Evolutionary conservation across 345 rosid species (phyloP), one percentile per base, ranked within the genome.

Genomic region (Psidium friedrichsthalianum): DNA sequence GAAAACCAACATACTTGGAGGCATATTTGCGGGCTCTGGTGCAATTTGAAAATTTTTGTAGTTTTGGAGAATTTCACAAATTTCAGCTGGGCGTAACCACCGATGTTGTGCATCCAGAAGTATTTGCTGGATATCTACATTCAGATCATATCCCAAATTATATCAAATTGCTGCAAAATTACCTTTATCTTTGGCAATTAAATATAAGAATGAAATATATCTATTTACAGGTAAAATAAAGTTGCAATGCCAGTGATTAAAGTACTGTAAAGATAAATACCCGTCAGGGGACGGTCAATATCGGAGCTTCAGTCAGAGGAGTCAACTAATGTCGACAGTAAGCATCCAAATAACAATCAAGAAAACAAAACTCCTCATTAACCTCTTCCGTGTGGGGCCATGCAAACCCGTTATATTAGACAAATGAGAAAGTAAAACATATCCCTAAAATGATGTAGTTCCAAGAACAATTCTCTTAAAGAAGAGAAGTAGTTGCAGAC

Each of bases 31-130:
- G 81, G 99, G 94, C 88, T 97, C 98, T 2, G 97, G 89, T 13
- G 98, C 93, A 90, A 95, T 95, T 52, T 83, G 89, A 83, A 95
- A 96, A 1, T 86, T 87, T 85, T 90, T 87, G 87, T 93, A 89
- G 84, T 93, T 95, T 86, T 88, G 90, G 85, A 97, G 94, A 86
- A 97, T 95, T 91, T 97, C 96, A 89, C 98, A 94, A 69, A 97
- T 96, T 90, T 97, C 99, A 85, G 96, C 94, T 24, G 99, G 98
- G 15, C 99, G 94, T 57, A 97, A 92, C 99, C 99, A 97, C 87
- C 99, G 91, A 86, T 92, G 88, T 16, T 95, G 93, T 32, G 99
- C 99, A 89, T 97, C 98, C 57, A 88, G 9, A n/a, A 95, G 93
- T 90, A 97, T 88, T 83, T 94, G 98, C 85, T 89, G 89, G 83